Conservation (phyloP, 2,329 filamentous ascomycete genomes). For the Tolypocladium pustulatum region DNA sequence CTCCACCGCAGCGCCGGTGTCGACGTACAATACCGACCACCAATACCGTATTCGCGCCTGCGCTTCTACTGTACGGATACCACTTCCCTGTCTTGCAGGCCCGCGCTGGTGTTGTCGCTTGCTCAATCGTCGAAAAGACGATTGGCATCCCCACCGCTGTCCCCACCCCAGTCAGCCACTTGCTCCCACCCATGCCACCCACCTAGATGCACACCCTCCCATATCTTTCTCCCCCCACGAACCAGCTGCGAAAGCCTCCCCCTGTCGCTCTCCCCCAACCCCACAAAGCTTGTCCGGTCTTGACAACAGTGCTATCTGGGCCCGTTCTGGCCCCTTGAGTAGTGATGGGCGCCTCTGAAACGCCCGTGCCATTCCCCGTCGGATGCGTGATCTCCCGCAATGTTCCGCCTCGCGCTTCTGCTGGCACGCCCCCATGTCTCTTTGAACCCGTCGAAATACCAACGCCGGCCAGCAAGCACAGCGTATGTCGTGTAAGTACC, state of each 20-base stretch:
- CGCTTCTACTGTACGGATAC: not conserved
- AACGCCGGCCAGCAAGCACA: not conserved
- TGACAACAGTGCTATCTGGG: not conserved
- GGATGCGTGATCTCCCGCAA: slow-evolving; percentile 11
- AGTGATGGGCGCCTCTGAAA: slow-evolving; percentile 24
- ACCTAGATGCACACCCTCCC: not conserved
- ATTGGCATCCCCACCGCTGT: not conserved
- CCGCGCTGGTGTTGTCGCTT: not conserved
- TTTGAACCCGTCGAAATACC: not conserved
- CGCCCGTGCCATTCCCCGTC: slow-evolving; percentile 15
- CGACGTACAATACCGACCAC: not conserved
- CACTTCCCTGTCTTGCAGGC: not conserved
- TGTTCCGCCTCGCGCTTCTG: not conserved
- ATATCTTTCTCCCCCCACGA: not conserved
- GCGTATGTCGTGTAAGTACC: not conserved
- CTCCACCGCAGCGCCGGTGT: not conserved
- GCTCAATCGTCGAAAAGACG: not conserved
- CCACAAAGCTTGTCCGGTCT: slow-evolving; percentile 24
- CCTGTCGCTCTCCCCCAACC: slow-evolving; percentile 9
- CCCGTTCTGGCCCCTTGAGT: slow-evolving; percentile 12
- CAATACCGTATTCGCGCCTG: not conserved
- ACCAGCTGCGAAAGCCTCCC: slow-evolving; percentile 1
- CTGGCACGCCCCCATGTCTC: not conserved
- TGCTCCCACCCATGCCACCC: not conserved
- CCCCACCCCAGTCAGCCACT: not conserved